These are phyloP conservation scores for Orbilia ellipsospora DNA, from an alignment of 2,329 filamentous ascomycete species.

Conservation along the genomic window DNA sequence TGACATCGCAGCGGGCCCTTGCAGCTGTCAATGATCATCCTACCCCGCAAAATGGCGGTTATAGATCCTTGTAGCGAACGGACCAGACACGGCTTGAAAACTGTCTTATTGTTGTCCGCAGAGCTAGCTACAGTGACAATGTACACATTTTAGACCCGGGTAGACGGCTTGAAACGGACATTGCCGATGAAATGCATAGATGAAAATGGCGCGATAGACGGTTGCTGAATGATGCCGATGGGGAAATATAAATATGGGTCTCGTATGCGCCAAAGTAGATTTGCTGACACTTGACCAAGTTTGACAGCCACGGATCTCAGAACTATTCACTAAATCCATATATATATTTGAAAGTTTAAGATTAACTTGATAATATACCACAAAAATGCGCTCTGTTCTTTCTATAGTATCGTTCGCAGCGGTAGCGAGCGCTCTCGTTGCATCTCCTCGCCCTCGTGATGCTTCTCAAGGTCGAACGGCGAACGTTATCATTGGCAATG, in stretches of 20 bases:
- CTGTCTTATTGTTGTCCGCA: too few relatives aligned
- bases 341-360: too few relatives aligned
- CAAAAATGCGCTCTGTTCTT: conserved; percentile 37
- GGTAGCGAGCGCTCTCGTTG: conserved; percentile 36
- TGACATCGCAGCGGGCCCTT: background rate
- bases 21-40: background rate
- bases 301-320: too few relatives aligned
- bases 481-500: conserved; percentile 29
- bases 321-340: too few relatives aligned
- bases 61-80: background rate
- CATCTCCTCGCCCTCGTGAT: conserved; percentile 27
- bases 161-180: too few relatives aligned
- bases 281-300: background rate
- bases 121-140: too few relatives aligned
- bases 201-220: too few relatives aligned
- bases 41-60: conserved; percentile 13
- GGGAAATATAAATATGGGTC: too few relatives aligned
- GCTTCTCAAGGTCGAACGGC: conserved; percentile 17
- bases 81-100: background rate
- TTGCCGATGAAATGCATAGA: too few relatives aligned
- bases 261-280: background rate
- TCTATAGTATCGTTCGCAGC: conserved; percentile 26
- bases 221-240: too few relatives aligned
- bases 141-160: too few relatives aligned
- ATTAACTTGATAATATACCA: background rate